A percentile compares a stretch with the other conserved stretches of the same genome.
Evolutionary conservation across 805 yeast genomes (phyloP).

Genomic region (Cyberlindnera bimundalis): DNA sequence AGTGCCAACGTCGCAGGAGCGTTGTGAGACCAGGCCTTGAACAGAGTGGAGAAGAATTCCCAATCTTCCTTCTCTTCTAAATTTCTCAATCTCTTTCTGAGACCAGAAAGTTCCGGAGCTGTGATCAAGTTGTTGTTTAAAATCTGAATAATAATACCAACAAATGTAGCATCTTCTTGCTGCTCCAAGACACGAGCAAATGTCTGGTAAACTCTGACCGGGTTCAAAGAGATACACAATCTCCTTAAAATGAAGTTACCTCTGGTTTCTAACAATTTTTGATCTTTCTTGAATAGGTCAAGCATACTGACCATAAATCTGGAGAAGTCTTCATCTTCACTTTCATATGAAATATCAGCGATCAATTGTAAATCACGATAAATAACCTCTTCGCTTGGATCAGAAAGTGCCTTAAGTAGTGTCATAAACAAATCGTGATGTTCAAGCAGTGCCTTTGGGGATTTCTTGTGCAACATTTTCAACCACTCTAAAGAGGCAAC

Average conservation of each 20-base stretch:
- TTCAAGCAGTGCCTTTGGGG: constrained; percentile 53
- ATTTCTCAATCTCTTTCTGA: constrained; percentile 65
- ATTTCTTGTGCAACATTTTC: constrained; percentile 69
- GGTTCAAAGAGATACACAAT: constrained; percentile 72
- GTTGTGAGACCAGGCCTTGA: constrained; percentile 89
- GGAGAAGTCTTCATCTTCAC: constrained; percentile 72
- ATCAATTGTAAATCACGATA: constrained; percentile 67
- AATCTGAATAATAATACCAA: constrained; percentile 79
- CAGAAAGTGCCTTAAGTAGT: constrained; percentile 66
- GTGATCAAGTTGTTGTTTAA: constrained; percentile 82
- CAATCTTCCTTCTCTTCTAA: constrained; percentile 63
- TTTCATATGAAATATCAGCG: constrained; percentile 67
- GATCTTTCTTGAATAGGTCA: constrained; percentile 64
- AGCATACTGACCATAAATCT: constrained; percentile 72
- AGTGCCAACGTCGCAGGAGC: constrained; percentile 85
- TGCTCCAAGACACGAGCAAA: constrained; percentile 69
- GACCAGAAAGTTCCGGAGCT: constrained; percentile 70
- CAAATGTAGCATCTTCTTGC: constrained; percentile 63
- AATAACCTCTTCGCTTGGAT: constrained; percentile 74
- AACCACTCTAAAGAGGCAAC: constrained; percentile 90
- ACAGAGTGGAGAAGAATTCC: constrained; percentile 67
- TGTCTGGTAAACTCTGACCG: constrained; percentile 80
- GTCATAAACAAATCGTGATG: constrained; percentile 69
- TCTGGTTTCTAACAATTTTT: constrained; percentile 59
- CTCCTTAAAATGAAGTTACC: constrained; percentile 85